Percentiles rank a stretch among this genome's conserved stretches.
Evolutionary conservation across 495 filamentous ascomycete species (phyloP).

Genomic region (Alectoria sarmentosa): DNA sequence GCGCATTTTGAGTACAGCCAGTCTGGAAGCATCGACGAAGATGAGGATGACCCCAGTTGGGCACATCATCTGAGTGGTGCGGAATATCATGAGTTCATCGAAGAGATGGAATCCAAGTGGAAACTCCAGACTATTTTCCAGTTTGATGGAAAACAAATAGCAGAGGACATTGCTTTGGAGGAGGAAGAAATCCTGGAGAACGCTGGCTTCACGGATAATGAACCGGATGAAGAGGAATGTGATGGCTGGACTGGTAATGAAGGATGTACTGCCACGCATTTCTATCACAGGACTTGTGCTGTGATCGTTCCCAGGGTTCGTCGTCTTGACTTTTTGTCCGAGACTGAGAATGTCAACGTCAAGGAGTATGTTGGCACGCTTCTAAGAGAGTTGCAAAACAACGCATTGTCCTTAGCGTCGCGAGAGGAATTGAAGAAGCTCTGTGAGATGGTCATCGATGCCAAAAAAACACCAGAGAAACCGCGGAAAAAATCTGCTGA

Average conservation of each 20-base stretch:
- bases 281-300: slow-evolving; percentile 28
- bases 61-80: background rate
- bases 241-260: slow-evolving; percentile 37
- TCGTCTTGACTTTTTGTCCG: background rate
- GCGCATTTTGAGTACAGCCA: slow-evolving; percentile 10
- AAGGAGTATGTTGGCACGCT: background rate
- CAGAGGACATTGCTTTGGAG: background rate
- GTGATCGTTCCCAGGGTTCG: slow-evolving; percentile 7
- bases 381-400: background rate
- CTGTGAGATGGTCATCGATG: background rate
- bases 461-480: background rate
- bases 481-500: background rate
- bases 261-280: slow-evolving; percentile 27
- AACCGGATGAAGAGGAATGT: slow-evolving; percentile 34
- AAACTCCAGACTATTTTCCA: background rate
- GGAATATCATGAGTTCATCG: background rate
- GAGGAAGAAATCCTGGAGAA: slow-evolving; percentile 12
- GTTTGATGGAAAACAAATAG: slow-evolving; percentile 8
- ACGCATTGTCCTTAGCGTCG: background rate
- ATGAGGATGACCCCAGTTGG: slow-evolving; percentile 3
- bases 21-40: slow-evolving; percentile 4
- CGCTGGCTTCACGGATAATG: slow-evolving; percentile 22
- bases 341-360: background rate
- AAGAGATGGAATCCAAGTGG: background rate
- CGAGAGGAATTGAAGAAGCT: background rate